A percentile compares a stretch with the other conserved stretches of the same genome.
These are phyloP conservation scores for Phalaenopsis hybrid DNA, from an alignment of 116 monocot species.

Conservation along the genomic window DNA sequence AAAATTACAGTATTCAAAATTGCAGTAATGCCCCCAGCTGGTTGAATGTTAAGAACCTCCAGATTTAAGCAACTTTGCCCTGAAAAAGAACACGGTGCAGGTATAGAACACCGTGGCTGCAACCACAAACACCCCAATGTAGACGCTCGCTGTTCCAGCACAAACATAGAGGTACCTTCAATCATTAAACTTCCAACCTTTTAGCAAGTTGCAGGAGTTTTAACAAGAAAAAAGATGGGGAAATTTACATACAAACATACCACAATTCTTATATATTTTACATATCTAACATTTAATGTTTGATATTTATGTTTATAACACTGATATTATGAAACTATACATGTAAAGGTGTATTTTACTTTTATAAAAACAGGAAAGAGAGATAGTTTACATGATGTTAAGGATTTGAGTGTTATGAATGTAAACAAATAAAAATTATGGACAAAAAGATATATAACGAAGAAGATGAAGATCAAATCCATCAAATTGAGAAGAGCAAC, in stretches of 20 bases:
- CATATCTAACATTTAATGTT: too few species aligned
- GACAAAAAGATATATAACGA: neutral
- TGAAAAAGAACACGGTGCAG: constrained; percentile 29
- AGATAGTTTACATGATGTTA: too few species aligned
- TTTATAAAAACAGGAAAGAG: too few species aligned
- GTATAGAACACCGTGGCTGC: constrained; percentile 36
- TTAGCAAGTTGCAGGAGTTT: neutral
- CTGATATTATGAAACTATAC: too few species aligned
- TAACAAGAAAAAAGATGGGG: neutral
- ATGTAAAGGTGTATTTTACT: too few species aligned
- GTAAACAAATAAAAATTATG: too few species aligned
- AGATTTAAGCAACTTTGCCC: constrained; percentile 19
- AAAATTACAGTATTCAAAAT: neutral
- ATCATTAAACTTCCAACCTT: constrained; percentile 1
- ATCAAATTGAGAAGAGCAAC: neutral
- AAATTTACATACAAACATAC: too few species aligned
- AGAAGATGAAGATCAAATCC: neutral
- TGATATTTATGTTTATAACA: too few species aligned
- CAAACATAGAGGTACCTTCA: constrained; percentile 77
- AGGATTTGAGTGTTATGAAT: too few species aligned
- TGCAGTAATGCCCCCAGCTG: neutral
- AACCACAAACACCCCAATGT: constrained; percentile 47
- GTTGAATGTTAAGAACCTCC: neutral
- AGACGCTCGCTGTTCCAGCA: constrained; percentile 62
- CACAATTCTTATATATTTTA: too few species aligned